Evolutionary conservation across 1,284 basidiomycete genomes (phyloP).

Genomic region (Ceratobasidium sp.): DNA sequence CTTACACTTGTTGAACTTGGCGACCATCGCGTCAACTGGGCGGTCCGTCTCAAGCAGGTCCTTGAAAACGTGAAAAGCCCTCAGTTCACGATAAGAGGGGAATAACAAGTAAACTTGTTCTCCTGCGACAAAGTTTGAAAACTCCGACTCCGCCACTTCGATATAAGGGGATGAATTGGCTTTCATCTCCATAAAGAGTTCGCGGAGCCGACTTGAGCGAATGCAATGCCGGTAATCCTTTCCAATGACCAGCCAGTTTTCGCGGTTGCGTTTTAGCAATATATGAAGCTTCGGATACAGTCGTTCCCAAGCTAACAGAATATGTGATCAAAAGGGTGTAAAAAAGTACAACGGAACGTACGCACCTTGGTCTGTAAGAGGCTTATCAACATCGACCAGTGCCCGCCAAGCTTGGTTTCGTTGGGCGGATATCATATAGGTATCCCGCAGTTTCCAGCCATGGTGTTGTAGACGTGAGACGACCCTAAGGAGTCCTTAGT

Average conservation of each 20-base stretch:
- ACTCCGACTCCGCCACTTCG: constrained; percentile 11
- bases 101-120: neutral
- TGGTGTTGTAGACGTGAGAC: constrained; percentile 2
- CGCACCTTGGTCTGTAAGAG: constrained; percentile 31
- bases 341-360: neutral
- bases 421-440: neutral
- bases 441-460: constrained; percentile 16
- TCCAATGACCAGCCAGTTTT: neutral
- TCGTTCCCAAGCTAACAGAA: constrained; percentile 19
- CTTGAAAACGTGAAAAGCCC: constrained; percentile 17
- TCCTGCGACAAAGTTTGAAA: neutral
- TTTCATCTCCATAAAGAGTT: constrained; percentile 4
- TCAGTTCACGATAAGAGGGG: constrained; percentile 7
- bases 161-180: neutral
- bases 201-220: neutral
- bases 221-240: neutral
- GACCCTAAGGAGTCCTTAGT: neutral
- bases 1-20: constrained; percentile 3
- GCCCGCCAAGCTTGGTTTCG: neutral
- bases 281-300: constrained; percentile 22
- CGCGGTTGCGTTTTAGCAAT: constrained; percentile 14
- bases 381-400: neutral
- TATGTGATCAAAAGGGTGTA: neutral
- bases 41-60: constrained; percentile 29
- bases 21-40: constrained; percentile 11